Conservation (phyloP, 768 basidiomycete genomes). For the Mycena metata region DNA sequence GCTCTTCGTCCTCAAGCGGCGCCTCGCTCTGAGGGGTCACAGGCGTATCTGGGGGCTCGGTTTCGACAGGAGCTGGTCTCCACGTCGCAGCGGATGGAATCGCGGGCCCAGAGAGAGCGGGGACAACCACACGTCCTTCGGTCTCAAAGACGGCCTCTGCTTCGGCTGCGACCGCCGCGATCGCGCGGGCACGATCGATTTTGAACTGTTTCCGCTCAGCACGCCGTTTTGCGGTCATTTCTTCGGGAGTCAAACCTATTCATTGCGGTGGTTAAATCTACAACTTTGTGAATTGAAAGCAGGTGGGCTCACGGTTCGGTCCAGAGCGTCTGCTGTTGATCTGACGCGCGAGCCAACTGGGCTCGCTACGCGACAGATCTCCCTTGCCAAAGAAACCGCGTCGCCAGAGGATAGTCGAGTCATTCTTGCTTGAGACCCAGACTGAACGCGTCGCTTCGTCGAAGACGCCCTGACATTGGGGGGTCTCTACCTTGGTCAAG, state of each 20-base stretch:
- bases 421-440: slow-evolving; percentile 78
- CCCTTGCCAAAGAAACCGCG: slow-evolving; percentile 99
- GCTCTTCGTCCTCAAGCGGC: slow-evolving; percentile 61
- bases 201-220: slow-evolving; percentile 95
- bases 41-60: slow-evolving; percentile 40
- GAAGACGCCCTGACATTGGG: slow-evolving; percentile 81
- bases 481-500: slow-evolving; percentile 73
- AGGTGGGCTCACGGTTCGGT: slow-evolving; percentile 66
- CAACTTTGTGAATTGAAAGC: background rate
- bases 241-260: slow-evolving; percentile 87
- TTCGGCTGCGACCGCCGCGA: slow-evolving; percentile 84
- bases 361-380: slow-evolving; percentile 93
- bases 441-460: slow-evolving; percentile 88
- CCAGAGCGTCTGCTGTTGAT: slow-evolving; percentile 72
- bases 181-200: slow-evolving; percentile 88
- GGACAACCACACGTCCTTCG: slow-evolving; percentile 75
- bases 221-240: slow-evolving; percentile 89
- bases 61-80: slow-evolving; percentile 63
- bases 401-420: slow-evolving; percentile 84
- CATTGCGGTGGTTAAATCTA: background rate
- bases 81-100: slow-evolving; percentile 89
- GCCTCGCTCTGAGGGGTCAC: slow-evolving; percentile 50
- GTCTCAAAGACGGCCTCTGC: slow-evolving; percentile 81
- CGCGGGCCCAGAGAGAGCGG: slow-evolving; percentile 68
- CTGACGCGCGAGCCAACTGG: slow-evolving; percentile 90